These are phyloP conservation scores for Tagetes patula DNA, from an alignment of 129 eudicot genomes.

Conservation along the genomic window DNA sequence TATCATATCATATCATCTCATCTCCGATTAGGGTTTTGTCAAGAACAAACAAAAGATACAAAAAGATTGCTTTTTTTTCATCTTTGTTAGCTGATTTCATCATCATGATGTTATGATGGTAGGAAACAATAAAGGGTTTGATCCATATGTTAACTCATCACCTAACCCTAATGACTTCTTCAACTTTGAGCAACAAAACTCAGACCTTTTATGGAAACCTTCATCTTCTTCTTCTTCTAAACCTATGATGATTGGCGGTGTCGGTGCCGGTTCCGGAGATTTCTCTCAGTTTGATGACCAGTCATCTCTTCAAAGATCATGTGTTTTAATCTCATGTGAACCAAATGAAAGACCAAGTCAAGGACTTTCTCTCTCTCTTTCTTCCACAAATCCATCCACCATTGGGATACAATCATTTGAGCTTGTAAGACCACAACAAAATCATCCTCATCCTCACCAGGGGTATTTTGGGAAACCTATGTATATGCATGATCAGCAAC, in stretches of 20 bases:
- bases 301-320: constrained; percentile 45
- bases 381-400: constrained; percentile 62
- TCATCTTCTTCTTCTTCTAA: constrained; percentile 38
- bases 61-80: constrained; percentile 13
- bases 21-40: constrained; percentile 17
- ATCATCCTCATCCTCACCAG: constrained; percentile 25
- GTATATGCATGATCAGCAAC: constrained; percentile 35
- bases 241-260: constrained; percentile 29
- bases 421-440: constrained; percentile 52
- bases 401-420: constrained; percentile 83
- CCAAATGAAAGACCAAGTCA: constrained; percentile 82
- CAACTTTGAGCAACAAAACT: constrained; percentile 48
- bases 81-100: constrained; percentile 19
- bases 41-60: constrained; percentile 19
- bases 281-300: constrained; percentile 46
- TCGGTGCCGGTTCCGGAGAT: constrained; percentile 33
- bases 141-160: constrained; percentile 27
- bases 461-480: constrained; percentile 46
- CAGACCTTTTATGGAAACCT: constrained; percentile 44
- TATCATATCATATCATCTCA: background rate
- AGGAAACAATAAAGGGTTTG: constrained; percentile 15
- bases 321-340: constrained; percentile 72
- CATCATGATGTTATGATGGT: constrained; percentile 28
- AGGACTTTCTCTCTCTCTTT: constrained; percentile 78
- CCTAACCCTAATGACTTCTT: constrained; percentile 49